phyloP scores from a whole-genome alignment of 148 eudicot species.

The Cornus controversa region DNA sequence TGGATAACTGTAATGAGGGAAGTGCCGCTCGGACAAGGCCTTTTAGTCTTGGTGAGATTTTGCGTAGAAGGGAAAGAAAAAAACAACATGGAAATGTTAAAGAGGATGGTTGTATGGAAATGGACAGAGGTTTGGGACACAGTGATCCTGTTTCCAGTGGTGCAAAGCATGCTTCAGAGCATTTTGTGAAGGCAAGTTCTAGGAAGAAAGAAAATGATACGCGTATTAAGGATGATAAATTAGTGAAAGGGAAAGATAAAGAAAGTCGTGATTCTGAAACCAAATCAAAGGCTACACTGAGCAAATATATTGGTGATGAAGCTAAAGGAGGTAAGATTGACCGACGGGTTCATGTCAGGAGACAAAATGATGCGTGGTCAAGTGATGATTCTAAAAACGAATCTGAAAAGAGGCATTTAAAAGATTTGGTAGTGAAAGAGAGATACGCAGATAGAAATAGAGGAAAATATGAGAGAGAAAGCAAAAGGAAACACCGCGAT shows the following conservation, averaged over 20 bases:
- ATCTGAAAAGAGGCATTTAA: constrained; percentile 38
- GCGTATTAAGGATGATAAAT: constrained; percentile 29
- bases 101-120: constrained; percentile 21
- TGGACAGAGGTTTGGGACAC: constrained; percentile 25
- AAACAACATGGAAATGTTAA: constrained; percentile 33
- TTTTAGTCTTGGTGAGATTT: constrained; percentile 77
- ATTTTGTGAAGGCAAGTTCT: constrained; percentile 35
- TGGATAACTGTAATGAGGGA: constrained; percentile 49
- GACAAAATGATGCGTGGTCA: constrained; percentile 33
- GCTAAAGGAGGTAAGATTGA: constrained; percentile 26
- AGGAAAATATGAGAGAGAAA: constrained; percentile 49
- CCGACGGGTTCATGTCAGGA: constrained; percentile 35
- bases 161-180: constrained; percentile 32
- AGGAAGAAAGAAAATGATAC: constrained; percentile 40
- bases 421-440: constrained; percentile 32
- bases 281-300: constrained; percentile 33
- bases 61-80: constrained; percentile 68
- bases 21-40: constrained; percentile 97
- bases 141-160: constrained; percentile 26
- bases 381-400: constrained; percentile 42
- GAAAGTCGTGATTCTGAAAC: constrained; percentile 35
- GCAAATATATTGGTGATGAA: constrained; percentile 21
- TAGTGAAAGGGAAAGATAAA: constrained; percentile 32
- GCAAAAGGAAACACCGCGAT: constrained; percentile 44
- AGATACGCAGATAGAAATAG: constrained; percentile 31